These are phyloP conservation scores for Serpula lacrymans DNA, from an alignment of 768 basidiomycete genomes.

Conservation along the genomic window DNA sequence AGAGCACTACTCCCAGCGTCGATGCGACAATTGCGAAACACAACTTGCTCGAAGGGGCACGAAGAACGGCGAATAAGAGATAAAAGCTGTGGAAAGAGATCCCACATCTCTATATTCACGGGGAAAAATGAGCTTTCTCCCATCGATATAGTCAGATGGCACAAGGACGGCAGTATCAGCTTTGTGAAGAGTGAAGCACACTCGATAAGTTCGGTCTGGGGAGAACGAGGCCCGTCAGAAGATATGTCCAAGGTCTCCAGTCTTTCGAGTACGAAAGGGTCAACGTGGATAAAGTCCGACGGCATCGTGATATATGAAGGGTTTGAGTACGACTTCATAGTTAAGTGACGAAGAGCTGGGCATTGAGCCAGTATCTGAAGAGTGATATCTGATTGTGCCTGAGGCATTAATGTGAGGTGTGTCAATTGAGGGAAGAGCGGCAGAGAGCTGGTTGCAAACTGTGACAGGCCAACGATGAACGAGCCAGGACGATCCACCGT, in stretches of 20 bases:
- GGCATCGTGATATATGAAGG: constrained; percentile 9
- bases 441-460: constrained; percentile 15
- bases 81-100: background rate
- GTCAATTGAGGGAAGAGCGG: constrained; percentile 16
- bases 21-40: background rate
- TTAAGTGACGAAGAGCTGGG: constrained; percentile 12
- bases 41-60: background rate
- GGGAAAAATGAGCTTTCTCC: constrained; percentile 12
- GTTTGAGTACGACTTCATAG: constrained; percentile 10
- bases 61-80: background rate
- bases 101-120: constrained; percentile 1
- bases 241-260: constrained; percentile 13
- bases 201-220: constrained; percentile 15
- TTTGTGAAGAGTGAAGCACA: constrained; percentile 17
- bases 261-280: background rate
- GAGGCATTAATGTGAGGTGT: constrained; percentile 18
- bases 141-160: background rate
- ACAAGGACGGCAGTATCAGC: constrained; percentile 15
- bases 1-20: too few relatives aligned
- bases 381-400: background rate
- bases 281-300: constrained; percentile 1
- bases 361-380: constrained; percentile 14
- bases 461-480: constrained; percentile 11
- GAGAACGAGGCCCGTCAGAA: constrained; percentile 18
- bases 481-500: constrained; percentile 5